A percentile compares a stretch with the other conserved stretches of the same genome.
phyloP scores from a whole-genome alignment of 225 moss, liverwort and hornwort species.

The Lunularia cruciata region DNA sequence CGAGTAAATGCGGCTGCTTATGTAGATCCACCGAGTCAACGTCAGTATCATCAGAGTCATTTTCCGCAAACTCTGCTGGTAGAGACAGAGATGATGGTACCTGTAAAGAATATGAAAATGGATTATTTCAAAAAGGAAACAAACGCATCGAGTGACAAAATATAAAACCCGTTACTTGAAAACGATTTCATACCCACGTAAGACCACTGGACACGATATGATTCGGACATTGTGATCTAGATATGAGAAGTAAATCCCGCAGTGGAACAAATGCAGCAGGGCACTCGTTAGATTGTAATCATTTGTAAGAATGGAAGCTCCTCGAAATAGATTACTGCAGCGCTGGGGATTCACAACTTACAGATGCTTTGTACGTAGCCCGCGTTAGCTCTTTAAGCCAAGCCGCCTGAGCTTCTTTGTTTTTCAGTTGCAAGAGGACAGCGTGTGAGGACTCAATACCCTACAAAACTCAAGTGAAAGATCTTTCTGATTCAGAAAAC shows the following conservation, averaged over 20 bases:
- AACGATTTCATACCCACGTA: too few relatives aligned
- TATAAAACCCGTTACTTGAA: too few relatives aligned
- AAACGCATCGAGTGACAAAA: too few relatives aligned
- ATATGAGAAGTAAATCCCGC: too few relatives aligned
- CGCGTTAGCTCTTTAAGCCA: slow-evolving; percentile 83
- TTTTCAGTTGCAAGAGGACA: slow-evolving; percentile 75
- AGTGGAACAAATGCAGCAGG: too few relatives aligned
- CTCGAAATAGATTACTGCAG: background rate
- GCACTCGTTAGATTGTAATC: too few relatives aligned
- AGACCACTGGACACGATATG: too few relatives aligned
- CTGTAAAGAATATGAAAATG: slow-evolving; percentile 27
- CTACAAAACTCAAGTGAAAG: slow-evolving; percentile 37
- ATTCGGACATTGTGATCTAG: too few relatives aligned
- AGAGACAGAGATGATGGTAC: slow-evolving; percentile 48
- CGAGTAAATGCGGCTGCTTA: slow-evolving; percentile 84
- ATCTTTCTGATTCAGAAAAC: background rate
- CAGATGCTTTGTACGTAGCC: slow-evolving; percentile 84
- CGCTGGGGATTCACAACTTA: slow-evolving; percentile 40
- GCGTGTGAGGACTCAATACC: slow-evolving; percentile 89
- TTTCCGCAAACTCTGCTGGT: slow-evolving; percentile 48
- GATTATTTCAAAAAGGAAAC: too few relatives aligned
- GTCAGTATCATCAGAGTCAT: slow-evolving; percentile 49
- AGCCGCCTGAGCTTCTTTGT: slow-evolving; percentile 64
- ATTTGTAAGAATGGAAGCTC: background rate
- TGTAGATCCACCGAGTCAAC: slow-evolving; percentile 69